phyloP scores from a whole-genome alignment of 352 stramenopile genomes.

The Paralagenidium karlingii region DNA sequence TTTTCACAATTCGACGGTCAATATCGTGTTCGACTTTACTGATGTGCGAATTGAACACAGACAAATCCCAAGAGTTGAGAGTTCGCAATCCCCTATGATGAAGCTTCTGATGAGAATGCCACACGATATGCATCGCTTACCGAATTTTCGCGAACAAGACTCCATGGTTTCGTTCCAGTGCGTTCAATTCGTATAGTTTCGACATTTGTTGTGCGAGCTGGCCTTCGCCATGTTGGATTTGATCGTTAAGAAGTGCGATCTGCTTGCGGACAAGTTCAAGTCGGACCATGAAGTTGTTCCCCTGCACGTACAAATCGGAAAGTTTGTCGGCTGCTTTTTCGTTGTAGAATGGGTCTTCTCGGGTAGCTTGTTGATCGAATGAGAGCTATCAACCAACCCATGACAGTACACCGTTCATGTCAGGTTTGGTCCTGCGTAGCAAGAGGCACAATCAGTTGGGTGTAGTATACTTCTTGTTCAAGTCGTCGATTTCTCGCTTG shows the following conservation, averaged over 20 bases:
- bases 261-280: conserved; percentile 69
- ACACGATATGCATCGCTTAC: no score
- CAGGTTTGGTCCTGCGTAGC: not conserved
- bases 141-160: conserved; percentile 44
- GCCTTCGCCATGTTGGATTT: conserved; percentile 58
- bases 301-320: conserved; percentile 60
- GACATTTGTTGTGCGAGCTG: conserved; percentile 41
- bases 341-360: conserved; percentile 69
- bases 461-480: conserved; percentile 42
- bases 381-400: conserved; percentile 28
- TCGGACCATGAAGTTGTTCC: conserved; percentile 74
- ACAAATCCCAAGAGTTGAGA: not conserved
- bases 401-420: no score
- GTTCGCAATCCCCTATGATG: not conserved
- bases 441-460: not conserved
- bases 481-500: conserved; percentile 67
- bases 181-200: conserved; percentile 61
- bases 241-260: conserved; percentile 35
- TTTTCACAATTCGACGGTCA: conserved; percentile 66
- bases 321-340: conserved; percentile 59
- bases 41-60: no score
- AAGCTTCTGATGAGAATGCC: not conserved
- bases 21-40: conserved; percentile 79
- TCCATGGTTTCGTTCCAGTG: conserved; percentile 54
- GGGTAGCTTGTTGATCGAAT: conserved; percentile 53